Evolutionary conservation across 2,329 filamentous ascomycete genomes (phyloP), one percentile per base, ranked within the genome.

Genomic region (Delphinella strobiligena): DNA sequence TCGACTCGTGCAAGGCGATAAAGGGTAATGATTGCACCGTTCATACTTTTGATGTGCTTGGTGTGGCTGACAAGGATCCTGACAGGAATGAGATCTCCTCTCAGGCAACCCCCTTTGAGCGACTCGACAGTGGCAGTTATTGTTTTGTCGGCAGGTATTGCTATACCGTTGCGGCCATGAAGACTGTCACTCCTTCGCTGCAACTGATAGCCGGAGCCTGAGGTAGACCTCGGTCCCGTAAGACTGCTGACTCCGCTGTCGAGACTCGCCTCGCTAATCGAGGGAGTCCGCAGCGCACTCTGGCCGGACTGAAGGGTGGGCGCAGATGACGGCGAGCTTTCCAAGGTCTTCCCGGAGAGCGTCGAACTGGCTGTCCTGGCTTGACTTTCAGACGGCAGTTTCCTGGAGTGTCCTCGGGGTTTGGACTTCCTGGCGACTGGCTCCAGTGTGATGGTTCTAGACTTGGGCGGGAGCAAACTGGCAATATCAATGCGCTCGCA

Each of bases 1-100:
- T 98, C 89, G 34, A 96, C 89, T 44, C 86, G 78, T 17, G 87
- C 87, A 59, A 93, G 84, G 33, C 91, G 78, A 57, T 93, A 95
- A 7, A 98, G 67, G 2, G 91, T 96, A 34, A 94, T 77, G 45
- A 96, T 91, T 35, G 96, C 82, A 5, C 91, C 89, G 50, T 89
- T 83, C 62, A 94, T 72, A 56, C 87, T 96, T 63, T 89, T 86
- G 53, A 96, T 76, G 42, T 79, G 74, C 59, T 93, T 93, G 44
- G 82, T 89, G 56, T 96, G 91, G 47, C 86, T 81, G 44, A 98
- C 79, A 1, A 74, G 78, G 38, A 96, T 79, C 51, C 76, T 81
- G 39, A 96, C 72, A 0, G 84, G 78, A 32, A 96, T 69, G 17
- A 74, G 75, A 51, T 96, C 91, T 12, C 91, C 91, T 0, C 87